These are phyloP conservation scores for Pleurotus salmoneostramineus DNA, from an alignment of 768 basidiomycete species.

Conservation along the genomic window DNA sequence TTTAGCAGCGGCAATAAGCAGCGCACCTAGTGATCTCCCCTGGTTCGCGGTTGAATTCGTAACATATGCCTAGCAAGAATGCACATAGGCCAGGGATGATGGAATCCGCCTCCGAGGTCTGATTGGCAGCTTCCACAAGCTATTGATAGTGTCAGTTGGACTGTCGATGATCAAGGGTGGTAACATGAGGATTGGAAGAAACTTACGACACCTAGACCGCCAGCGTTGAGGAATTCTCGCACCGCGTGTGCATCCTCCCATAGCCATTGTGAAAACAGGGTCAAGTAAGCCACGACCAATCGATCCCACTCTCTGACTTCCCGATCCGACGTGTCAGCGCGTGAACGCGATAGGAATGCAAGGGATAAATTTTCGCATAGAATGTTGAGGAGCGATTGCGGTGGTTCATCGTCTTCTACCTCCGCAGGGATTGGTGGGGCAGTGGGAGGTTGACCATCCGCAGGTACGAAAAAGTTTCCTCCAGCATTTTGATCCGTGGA, in stretches of 20 bases:
- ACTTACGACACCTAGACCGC: slow-evolving; percentile 87
- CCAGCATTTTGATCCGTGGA: slow-evolving; percentile 22
- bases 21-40: slow-evolving; percentile 90
- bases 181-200: neutral
- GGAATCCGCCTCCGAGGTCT: slow-evolving; percentile 79
- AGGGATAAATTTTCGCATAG: slow-evolving; percentile 89
- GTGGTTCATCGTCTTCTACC: slow-evolving; percentile 54
- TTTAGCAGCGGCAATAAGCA: slow-evolving; percentile 2
- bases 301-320: slow-evolving; percentile 90
- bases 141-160: slow-evolving; percentile 21
- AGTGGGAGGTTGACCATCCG: slow-evolving; percentile 48
- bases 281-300: slow-evolving; percentile 81
- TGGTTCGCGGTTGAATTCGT: slow-evolving; percentile 94
- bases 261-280: slow-evolving; percentile 85
- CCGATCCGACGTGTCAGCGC: slow-evolving; percentile 59
- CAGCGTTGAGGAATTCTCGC: slow-evolving; percentile 84
- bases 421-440: slow-evolving; percentile 26
- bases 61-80: slow-evolving; percentile 90
- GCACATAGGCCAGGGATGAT: slow-evolving; percentile 88
- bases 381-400: slow-evolving; percentile 76
- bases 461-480: slow-evolving; percentile 71
- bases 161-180: neutral
- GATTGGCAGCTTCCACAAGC: slow-evolving; percentile 95
- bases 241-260: slow-evolving; percentile 94
- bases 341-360: slow-evolving; percentile 71